Base-by-base conservation (phyloP, 306 rosid genomes). In the Quercus gilva region DNA sequence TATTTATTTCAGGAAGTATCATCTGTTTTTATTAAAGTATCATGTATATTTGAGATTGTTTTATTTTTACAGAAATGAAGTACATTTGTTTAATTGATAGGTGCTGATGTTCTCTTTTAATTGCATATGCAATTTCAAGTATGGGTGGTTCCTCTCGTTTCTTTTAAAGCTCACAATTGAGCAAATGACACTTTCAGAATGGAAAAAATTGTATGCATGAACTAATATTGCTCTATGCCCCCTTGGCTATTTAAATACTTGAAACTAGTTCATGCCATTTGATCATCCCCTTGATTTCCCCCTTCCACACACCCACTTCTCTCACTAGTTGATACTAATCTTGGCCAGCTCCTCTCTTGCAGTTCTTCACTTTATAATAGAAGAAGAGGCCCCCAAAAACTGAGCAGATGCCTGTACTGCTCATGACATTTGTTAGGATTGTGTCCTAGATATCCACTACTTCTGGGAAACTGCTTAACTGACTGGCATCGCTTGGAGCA, bases 341-440 rank as follows among this genome's bases (percentile, higher is more conserved):
- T 67, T 81, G 55, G 84, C 91, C 71, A 89, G 97, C 89, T 90
- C 88, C 73, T 79, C 94, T 43, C 99, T 95, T n/a, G 93, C 94
- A 4, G 59, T 92, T 79, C 91, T 95, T 79, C 96, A 92, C 89
- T 79, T 55, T 57, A 69, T 89, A 37, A 68, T 86, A 11, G 99
- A 91, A 78, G 91, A 82, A 70, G 97, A 95, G 31, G 23, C 96
- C 98, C 71, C 98, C 99, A 4, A 91, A 92, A 85, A 80, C 93
- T 4, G 98, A 91, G 90, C 89, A 90, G 82, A 10, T 93, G 37
- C 89, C 90, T 20, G 89, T 89, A 71, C 90, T 92, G 83, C 75
- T 91, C 13, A 28, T 28, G 29, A 3, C 29, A 28, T 28, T 28
- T 28, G 29, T 28, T 28, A 28, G 2, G 29, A 28, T 28, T 28